Percentiles rank a stretch among this genome's conserved stretches.
phyloP scores from a whole-genome alignment of 2,329 filamentous ascomycete species.

The Diaporthe citrichinensis region DNA sequence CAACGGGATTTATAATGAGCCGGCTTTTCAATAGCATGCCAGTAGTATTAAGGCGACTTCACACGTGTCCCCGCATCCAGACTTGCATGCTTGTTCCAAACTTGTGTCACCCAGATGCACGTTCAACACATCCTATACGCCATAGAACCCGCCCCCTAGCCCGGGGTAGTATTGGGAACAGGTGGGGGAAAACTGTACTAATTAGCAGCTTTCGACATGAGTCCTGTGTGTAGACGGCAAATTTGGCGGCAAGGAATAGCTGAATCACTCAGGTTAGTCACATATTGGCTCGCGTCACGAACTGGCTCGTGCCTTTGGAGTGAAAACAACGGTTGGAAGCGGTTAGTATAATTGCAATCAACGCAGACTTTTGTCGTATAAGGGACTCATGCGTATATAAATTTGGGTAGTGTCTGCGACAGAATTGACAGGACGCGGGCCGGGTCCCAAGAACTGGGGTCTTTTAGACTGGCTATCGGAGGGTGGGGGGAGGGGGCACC shows the following conservation, averaged over 20 bases:
- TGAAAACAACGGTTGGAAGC: neutral
- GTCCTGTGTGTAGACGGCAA: neutral
- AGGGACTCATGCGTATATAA: neutral
- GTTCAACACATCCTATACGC: neutral
- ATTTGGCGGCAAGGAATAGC: neutral
- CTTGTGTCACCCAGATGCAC: neutral
- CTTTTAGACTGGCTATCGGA: too few species aligned
- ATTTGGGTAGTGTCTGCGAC: neutral
- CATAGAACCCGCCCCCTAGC: neutral
- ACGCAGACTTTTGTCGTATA: neutral
- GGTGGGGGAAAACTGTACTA: neutral
- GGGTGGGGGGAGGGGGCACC: too few species aligned
- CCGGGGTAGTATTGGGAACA: neutral
- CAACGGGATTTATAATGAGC: neutral
- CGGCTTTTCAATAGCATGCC: neutral
- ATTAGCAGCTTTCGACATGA: neutral
- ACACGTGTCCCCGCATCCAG: constrained; percentile 7
- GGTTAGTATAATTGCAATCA: neutral
- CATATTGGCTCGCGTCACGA: neutral
- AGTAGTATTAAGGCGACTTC: neutral
- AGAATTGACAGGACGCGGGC: neutral
- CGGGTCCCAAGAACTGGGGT: too few species aligned
- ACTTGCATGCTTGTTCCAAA: neutral
- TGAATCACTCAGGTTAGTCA: neutral
- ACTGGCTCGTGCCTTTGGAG: neutral